These are phyloP conservation scores for Annona cherimola DNA, from an alignment of 164 flowering plant species.

Conservation along the genomic window DNA sequence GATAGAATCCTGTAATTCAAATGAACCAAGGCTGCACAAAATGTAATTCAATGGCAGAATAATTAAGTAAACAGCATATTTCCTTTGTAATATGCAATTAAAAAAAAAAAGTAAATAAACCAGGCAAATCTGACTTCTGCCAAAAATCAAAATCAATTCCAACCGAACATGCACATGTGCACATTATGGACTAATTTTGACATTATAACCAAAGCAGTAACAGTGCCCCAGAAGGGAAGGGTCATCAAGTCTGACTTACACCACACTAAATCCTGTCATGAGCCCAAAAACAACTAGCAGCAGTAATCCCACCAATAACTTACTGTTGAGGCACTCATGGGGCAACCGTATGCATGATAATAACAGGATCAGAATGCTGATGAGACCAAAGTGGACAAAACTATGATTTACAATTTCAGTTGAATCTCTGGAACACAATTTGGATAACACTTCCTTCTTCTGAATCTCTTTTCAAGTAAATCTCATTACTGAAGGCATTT, in stretches of 20 bases:
- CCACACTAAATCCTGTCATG: background rate
- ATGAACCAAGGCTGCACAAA: background rate
- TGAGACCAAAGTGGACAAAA: too few relatives aligned
- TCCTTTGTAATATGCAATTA: background rate
- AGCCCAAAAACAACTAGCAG: too few relatives aligned
- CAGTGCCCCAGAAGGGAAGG: background rate
- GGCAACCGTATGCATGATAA: too few relatives aligned
- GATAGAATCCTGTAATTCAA: slow-evolving; percentile 69
- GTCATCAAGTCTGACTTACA: background rate
- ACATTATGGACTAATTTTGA: background rate
- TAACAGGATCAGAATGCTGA: too few relatives aligned
- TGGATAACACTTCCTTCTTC: too few relatives aligned
- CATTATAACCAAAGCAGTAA: background rate
- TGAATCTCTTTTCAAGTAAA: too few relatives aligned
- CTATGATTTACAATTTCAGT: too few relatives aligned
- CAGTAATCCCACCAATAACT: too few relatives aligned
- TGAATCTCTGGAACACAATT: too few relatives aligned
- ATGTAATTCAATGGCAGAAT: background rate
- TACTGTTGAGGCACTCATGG: too few relatives aligned
- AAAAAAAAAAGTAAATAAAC: background rate
- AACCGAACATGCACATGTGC: background rate
- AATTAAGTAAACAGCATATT: background rate
- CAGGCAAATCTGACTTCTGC: background rate
- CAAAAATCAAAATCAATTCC: background rate
- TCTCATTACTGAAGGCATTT: too few relatives aligned